A percentile compares a stretch with the other conserved stretches of the same genome.
phyloP scores from a whole-genome alignment of 768 basidiomycete species.

The Kwoniella sp. region DNA sequence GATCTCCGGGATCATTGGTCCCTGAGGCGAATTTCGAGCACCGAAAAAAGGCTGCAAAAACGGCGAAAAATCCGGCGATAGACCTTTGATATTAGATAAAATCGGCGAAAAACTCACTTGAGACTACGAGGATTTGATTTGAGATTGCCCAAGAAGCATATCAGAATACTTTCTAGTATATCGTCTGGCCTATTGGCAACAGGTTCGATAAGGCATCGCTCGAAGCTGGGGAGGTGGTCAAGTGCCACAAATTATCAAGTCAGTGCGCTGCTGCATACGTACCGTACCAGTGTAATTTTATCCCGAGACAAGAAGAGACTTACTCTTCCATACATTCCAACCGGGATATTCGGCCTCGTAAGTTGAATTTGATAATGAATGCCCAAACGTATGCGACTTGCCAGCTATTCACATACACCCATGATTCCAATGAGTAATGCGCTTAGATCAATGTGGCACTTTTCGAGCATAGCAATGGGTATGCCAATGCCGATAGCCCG shows the following conservation, averaged over 20 bases:
- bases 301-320: too few relatives aligned
- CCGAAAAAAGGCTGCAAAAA: too few relatives aligned
- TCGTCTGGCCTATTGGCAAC: conserved; percentile 50
- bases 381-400: conserved; percentile 49
- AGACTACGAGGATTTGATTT: conserved; percentile 41
- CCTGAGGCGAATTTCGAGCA: not conserved
- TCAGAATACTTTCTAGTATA: conserved; percentile 42
- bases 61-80: too few relatives aligned
- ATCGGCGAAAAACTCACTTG: conserved; percentile 42
- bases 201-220: conserved; percentile 38
- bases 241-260: not conserved
- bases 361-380: conserved; percentile 46
- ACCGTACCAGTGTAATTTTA: too few relatives aligned
- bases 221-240: conserved; percentile 30
- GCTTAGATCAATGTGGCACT: conserved; percentile 7
- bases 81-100: too few relatives aligned
- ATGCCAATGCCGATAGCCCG: too few relatives aligned
- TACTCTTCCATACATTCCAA: conserved; percentile 44
- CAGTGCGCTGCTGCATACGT: not conserved
- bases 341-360: conserved; percentile 22
- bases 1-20: too few relatives aligned
- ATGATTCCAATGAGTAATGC: not conserved
- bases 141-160: conserved; percentile 44
- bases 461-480: not conserved
- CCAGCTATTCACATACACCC: conserved; percentile 32